Conservation (phyloP, 2,329 filamentous ascomycete genomes). For the Eutypa lata region DNA sequence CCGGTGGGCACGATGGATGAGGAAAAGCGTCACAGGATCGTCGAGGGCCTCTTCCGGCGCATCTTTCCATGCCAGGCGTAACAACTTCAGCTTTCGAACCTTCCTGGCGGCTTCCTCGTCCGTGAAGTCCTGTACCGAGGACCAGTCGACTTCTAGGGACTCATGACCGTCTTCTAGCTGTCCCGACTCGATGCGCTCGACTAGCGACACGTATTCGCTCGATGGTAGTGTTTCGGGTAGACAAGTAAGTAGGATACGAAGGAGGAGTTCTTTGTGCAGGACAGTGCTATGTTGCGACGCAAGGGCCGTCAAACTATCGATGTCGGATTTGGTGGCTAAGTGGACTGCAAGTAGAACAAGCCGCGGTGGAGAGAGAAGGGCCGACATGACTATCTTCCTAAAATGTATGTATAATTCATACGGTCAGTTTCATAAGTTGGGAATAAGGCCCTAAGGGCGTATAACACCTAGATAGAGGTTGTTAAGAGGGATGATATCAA, state of each 20-base stretch:
- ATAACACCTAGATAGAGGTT: no score
- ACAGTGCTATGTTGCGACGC: constrained; percentile 53
- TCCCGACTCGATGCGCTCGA: constrained; percentile 54
- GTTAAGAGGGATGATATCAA: no score
- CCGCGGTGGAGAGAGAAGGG: constrained; percentile 61
- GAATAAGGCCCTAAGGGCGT: neutral
- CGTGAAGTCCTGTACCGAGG: constrained; percentile 54
- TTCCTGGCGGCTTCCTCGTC: constrained; percentile 63
- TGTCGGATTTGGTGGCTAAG: constrained; percentile 63
- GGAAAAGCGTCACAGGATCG: constrained; percentile 60
- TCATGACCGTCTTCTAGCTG: constrained; percentile 37
- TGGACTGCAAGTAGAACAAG: constrained; percentile 71
- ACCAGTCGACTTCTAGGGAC: constrained; percentile 48
- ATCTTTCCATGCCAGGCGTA: constrained; percentile 52
- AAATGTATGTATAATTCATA: no score
- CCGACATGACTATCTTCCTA: constrained; percentile 24
- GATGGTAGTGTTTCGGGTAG: constrained; percentile 70
- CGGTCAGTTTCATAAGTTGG: neutral
- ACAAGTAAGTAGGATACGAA: constrained; percentile 73
- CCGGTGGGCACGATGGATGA: constrained; percentile 64
- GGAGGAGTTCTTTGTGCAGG: constrained; percentile 60
- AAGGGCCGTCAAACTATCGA: constrained; percentile 60
- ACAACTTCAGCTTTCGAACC: constrained; percentile 60
- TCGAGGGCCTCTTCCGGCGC: constrained; percentile 44
- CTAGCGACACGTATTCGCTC: constrained; percentile 57